Base-by-base conservation (phyloP, 495 filamentous ascomycete species). In the Venustampulla echinocandica region DNA sequence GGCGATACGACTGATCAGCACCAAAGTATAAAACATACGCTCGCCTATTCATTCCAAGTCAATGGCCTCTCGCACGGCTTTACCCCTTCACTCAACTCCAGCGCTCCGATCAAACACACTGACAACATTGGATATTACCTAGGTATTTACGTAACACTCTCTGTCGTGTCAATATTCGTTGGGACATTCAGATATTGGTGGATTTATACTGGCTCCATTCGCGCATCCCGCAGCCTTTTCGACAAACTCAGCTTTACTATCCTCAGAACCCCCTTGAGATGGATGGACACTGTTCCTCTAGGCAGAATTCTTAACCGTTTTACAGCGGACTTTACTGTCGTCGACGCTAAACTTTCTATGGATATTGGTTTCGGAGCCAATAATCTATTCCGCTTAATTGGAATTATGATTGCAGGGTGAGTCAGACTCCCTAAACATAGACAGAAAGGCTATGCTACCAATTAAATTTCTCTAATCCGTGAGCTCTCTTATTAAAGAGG, bases 251-350 rank as follows among this genome's bases (percentile, higher is more conserved):
- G 77, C 27, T 78, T 71, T 46, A 68, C 73, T 2, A 72, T 93
- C 13, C 69, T 92, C 0, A 77, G 80, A 6, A 73, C 84, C 11
- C 85, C 85, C 0, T 64, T 85, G 7, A 68, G 81, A 37, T 93
- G 85, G 82, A 67, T 90, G 10, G 87, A 93, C 58, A 90, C 85
- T 0, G 81, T 87, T 0, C 87, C 87, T 0, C 64, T 85, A 0
- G 87, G 87, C 1, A 76, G 85, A 19, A 78, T 90, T 27, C 59
- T 90, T 2, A 93, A 92, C 60, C 73, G 87, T 4, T 90, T 90
- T 47, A 85, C 84, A 0, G 71, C 82, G 4, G 87, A 92, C 54
- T 89, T 92, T 56, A 71, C 76, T 51, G 70, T 73, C 2, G 69
- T 89, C 22, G 86, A 90, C 59, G 79, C 75, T 1, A 70, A 72